Percentiles rank a stretch among this genome's conserved stretches.
These are phyloP conservation scores for Russula brevipes DNA, from an alignment of 768 basidiomycete genomes.

Conservation along the genomic window DNA sequence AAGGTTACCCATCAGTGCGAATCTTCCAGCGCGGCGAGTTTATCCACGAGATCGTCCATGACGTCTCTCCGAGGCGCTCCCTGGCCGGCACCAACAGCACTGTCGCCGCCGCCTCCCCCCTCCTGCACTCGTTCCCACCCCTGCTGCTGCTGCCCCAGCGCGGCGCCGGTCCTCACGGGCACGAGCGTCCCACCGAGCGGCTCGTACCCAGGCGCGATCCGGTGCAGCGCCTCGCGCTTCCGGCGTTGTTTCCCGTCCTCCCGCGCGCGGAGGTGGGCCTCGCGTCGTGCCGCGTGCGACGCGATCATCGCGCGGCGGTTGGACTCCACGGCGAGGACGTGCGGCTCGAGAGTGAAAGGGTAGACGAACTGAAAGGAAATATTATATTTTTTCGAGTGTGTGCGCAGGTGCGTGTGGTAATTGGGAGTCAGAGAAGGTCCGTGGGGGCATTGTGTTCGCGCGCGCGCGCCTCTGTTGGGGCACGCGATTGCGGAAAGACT, in stretches of 20 bases:
- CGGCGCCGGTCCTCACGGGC: constrained; percentile 6
- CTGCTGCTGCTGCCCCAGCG: not conserved
- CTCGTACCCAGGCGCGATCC: constrained; percentile 83
- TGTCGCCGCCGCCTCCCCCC: not conserved
- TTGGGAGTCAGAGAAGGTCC: not conserved
- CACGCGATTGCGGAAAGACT: constrained; percentile 26
- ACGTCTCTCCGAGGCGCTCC: constrained; percentile 13
- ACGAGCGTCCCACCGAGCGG: constrained; percentile 14
- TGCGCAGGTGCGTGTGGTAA: not conserved
- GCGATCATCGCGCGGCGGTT: constrained; percentile 64
- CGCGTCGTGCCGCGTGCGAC: constrained; percentile 59
- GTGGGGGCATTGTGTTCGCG: not conserved
- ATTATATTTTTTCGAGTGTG: too few relatives aligned
- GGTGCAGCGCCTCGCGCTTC: constrained; percentile 58
- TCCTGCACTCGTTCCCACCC: not conserved
- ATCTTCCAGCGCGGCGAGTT: constrained; percentile 18
- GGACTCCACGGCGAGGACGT: constrained; percentile 71
- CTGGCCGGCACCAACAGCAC: not conserved
- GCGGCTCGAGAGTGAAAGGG: constrained; percentile 89
- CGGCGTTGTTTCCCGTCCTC: constrained; percentile 72
- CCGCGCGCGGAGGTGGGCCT: constrained; percentile 62
- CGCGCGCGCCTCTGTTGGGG: not conserved
- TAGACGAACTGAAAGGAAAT: constrained; percentile 78
- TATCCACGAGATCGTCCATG: constrained; percentile 25
- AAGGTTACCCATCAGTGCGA: not conserved